Percentiles rank a stretch among this genome's conserved stretches.
phyloP scores from a whole-genome alignment of 352 stramenopile species.

The Phytophthora constricta region DNA sequence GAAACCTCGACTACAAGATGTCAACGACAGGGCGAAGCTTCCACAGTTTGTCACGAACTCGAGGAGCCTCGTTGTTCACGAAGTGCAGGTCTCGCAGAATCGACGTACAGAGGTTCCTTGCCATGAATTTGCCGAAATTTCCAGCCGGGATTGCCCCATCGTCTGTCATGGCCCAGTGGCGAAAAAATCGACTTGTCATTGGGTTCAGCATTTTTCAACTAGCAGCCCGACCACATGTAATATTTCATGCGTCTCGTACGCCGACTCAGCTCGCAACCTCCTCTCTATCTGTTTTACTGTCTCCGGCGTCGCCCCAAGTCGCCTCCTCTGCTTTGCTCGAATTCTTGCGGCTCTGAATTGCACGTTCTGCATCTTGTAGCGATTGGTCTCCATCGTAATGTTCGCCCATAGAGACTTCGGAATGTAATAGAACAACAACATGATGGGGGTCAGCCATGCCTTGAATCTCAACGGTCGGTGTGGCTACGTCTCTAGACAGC shows the following conservation, averaged over 20 bases:
- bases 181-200: slow-evolving; percentile 15
- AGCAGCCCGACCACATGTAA: slow-evolving; percentile 27
- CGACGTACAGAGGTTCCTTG: slow-evolving; percentile 18
- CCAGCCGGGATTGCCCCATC: slow-evolving; percentile 19
- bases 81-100: slow-evolving; percentile 36
- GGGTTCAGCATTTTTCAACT: slow-evolving; percentile 27
- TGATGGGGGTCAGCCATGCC: neutral
- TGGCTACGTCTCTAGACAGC: neutral
- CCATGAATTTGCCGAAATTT: slow-evolving; percentile 30
- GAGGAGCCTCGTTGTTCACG: slow-evolving; percentile 6
- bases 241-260: slow-evolving; percentile 15
- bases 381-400: slow-evolving; percentile 24
- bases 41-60: slow-evolving; percentile 20
- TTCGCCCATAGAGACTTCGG: slow-evolving; percentile 17
- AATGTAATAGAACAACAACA: slow-evolving; percentile 27
- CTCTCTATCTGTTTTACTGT: neutral
- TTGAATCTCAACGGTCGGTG: neutral
- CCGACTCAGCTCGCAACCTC: slow-evolving; percentile 1
- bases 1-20: slow-evolving; percentile 14
- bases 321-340: neutral
- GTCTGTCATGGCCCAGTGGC: slow-evolving; percentile 26
- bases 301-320: neutral
- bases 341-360: neutral
- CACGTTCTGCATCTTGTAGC: slow-evolving; percentile 15
- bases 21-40: slow-evolving; percentile 25